Evolutionary conservation across 1,139 yeast genomes (phyloP).

Genomic region (Pichia inconspicua): DNA sequence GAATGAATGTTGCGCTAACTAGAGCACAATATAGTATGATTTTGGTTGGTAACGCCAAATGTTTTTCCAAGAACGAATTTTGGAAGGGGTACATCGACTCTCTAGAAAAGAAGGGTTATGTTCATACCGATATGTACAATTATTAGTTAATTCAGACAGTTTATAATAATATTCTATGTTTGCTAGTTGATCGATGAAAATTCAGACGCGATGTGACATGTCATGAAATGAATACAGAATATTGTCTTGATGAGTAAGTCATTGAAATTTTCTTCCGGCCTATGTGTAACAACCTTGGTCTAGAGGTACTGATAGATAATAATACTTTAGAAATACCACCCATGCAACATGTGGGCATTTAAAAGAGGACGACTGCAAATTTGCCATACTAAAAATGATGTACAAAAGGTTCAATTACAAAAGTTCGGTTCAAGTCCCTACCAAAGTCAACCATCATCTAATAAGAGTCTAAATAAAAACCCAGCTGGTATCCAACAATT

Average conservation of each 20-base stretch:
- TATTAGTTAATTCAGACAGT: neutral
- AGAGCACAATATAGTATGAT: slow-evolving; percentile 82
- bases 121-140: slow-evolving; percentile 3
- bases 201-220: no score
- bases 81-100: slow-evolving; percentile 45
- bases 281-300: no score
- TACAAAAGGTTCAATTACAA: neutral
- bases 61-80: slow-evolving; percentile 36
- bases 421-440: neutral
- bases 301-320: neutral
- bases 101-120: slow-evolving; percentile 12
- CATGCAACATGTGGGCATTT: neutral
- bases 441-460: neutral
- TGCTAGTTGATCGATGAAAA: no score
- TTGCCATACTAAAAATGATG: neutral
- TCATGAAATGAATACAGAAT: no score
- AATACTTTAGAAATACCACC: no score
- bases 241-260: no score
- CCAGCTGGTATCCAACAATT: slow-evolving; percentile 69
- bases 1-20: slow-evolving; percentile 85
- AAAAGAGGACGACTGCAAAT: neutral
- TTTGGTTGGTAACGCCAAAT: slow-evolving; percentile 50
- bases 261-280: neutral
- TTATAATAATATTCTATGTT: no score
- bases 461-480: slow-evolving; percentile 44